phyloP scores from a whole-genome alignment of 176 grass and related monocot genomes.

The Alloteropsis semialata region DNA sequence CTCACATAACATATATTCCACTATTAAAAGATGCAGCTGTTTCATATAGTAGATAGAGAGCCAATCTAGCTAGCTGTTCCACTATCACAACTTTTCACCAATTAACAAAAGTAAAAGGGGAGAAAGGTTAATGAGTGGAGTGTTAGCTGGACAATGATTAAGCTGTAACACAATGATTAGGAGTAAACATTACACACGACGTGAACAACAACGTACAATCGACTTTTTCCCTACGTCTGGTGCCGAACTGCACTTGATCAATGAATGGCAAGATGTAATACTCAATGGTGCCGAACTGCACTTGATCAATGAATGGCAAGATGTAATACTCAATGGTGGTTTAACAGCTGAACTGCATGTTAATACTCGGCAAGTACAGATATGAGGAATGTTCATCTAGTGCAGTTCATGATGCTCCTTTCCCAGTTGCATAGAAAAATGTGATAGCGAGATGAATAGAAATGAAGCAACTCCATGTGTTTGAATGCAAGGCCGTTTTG shows the following conservation, averaged over 20 bases:
- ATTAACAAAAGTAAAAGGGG: no score
- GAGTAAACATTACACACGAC: conserved; percentile 14
- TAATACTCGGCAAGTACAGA: no score
- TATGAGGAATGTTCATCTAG: background rate
- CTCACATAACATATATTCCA: no score
- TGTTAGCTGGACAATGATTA: background rate
- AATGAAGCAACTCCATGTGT: background rate
- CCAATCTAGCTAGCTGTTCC: no score
- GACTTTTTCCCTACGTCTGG: background rate
- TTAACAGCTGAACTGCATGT: conserved; percentile 20
- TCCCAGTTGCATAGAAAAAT: background rate
- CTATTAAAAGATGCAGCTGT: background rate
- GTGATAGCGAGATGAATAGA: background rate
- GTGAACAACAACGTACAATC: background rate
- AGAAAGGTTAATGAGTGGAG: no score
- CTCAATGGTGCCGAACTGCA: background rate
- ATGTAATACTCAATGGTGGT: background rate
- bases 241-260: conserved; percentile 2
- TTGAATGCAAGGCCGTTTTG: background rate
- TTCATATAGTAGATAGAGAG: no score
- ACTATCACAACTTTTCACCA: no score
- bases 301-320: background rate
- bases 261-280: background rate
- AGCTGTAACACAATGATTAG: conserved; percentile 25
- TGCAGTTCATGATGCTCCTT: background rate